Percentiles rank a stretch among this genome's conserved stretches.
Evolutionary conservation across 2,329 filamentous ascomycete species (phyloP).

Genomic region (Botrytis tulipae): DNA sequence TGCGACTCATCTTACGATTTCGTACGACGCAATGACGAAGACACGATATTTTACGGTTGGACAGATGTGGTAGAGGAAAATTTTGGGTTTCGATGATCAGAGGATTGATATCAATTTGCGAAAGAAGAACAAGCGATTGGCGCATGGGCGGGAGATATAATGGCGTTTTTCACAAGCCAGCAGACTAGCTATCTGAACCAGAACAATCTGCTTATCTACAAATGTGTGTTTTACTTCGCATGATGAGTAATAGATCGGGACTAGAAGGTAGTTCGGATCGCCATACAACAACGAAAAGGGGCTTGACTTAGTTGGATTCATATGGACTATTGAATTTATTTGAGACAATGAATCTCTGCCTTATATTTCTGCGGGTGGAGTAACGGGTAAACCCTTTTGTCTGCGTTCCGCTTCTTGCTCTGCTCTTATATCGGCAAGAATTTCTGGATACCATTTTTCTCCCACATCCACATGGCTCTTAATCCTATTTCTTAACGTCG

Average conservation of each 20-base stretch:
- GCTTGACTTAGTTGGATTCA: background rate
- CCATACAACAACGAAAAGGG: background rate
- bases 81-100: conserved; percentile 11
- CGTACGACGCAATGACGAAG: conserved; percentile 14
- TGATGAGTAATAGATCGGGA: background rate
- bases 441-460: conserved; percentile 72
- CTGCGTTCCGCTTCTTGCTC: conserved; percentile 50
- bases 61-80: conserved; percentile 2
- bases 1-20: conserved; percentile 2
- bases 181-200: conserved; percentile 16
- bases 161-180: conserved; percentile 21
- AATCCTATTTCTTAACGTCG: conserved; percentile 77
- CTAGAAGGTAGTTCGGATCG: background rate
- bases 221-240: background rate
- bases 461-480: conserved; percentile 88
- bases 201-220: conserved; percentile 12
- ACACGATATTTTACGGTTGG: conserved; percentile 19
- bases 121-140: conserved; percentile 27
- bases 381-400: conserved; percentile 24
- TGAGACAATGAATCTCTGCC: background rate
- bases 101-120: conserved; percentile 13
- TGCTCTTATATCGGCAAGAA: conserved; percentile 52
- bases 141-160: conserved; percentile 30
- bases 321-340: background rate
- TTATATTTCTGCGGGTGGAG: conserved; percentile 13